Evolutionary conservation across 2,329 filamentous ascomycete genomes (phyloP).

Genomic region (Aureobasidium melanogenum): DNA sequence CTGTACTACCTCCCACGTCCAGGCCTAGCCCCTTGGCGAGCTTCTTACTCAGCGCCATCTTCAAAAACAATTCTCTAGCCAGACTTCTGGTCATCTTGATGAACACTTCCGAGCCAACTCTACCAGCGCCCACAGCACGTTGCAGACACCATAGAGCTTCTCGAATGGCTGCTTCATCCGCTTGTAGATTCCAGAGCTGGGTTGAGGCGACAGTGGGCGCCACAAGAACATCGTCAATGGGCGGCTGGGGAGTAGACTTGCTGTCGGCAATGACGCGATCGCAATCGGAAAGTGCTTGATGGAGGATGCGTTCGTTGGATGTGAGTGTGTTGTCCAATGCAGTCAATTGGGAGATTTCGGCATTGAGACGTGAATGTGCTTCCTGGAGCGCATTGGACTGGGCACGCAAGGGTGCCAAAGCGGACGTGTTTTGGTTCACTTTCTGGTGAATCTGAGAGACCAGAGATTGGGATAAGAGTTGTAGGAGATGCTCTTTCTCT

Average conservation of each 20-base stretch:
- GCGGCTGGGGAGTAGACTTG: conserved; percentile 58
- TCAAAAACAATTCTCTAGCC: conserved; percentile 72
- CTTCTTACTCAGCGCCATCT: conserved; percentile 72
- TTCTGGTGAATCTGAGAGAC: conserved; percentile 59
- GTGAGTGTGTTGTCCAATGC: conserved; percentile 62
- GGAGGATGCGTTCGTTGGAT: conserved; percentile 70
- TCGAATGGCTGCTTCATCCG: conserved; percentile 77
- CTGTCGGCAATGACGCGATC: conserved; percentile 69
- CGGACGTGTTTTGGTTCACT: conserved; percentile 62
- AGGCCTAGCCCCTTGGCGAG: conserved; percentile 70
- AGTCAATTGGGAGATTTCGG: conserved; percentile 63
- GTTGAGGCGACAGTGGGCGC: conserved; percentile 87
- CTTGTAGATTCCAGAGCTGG: conserved; percentile 81
- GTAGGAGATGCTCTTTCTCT: conserved; percentile 80
- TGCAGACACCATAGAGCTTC: conserved; percentile 81
- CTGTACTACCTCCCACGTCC: conserved; percentile 19
- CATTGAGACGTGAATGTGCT: conserved; percentile 60
- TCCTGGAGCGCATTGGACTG: conserved; percentile 69
- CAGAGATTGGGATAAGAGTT: conserved; percentile 64
- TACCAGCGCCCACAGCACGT: conserved; percentile 62
- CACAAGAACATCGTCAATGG: conserved; percentile 86
- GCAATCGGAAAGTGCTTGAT: conserved; percentile 66
- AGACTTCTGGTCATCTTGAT: conserved; percentile 63
- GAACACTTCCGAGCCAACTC: conserved; percentile 64
- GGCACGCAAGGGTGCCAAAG: conserved; percentile 64